Conservation (phyloP, 208 protist genomes). For the Trypanosoma mega region DNA sequence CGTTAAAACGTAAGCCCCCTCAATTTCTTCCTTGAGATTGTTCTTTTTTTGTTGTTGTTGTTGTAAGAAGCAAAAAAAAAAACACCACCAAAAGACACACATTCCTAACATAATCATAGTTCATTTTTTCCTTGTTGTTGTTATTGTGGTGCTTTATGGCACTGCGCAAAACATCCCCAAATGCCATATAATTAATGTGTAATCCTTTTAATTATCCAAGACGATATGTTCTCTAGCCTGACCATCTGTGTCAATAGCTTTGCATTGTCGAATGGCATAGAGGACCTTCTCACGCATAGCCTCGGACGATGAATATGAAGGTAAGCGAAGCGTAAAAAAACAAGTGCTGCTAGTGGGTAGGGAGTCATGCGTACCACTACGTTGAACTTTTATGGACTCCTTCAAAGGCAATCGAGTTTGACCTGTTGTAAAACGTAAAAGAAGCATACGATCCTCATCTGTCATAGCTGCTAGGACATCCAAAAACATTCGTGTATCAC, state of each 20-base stretch:
- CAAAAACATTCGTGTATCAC: constrained; percentile 66
- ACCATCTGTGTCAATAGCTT: constrained; percentile 94
- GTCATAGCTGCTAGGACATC: constrained; percentile 76
- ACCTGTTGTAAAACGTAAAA: constrained; percentile 88
- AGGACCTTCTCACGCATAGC: constrained; percentile 93
- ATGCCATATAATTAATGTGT: too few species aligned
- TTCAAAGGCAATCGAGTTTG: constrained; percentile 85
- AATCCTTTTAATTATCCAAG: constrained; percentile 35
- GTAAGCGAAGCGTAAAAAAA: constrained; percentile 93
- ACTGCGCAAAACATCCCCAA: too few species aligned
- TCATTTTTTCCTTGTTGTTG: too few species aligned
- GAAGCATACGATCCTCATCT: constrained; percentile 78
- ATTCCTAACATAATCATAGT: too few species aligned
- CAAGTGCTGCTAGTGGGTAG: constrained; percentile 93
- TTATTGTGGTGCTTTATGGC: too few species aligned
- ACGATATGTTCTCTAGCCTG: constrained; percentile 77
- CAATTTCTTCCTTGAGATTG: too few species aligned
- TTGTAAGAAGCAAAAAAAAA: too few species aligned
- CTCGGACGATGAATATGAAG: constrained; percentile 79
- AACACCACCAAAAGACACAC: too few species aligned
- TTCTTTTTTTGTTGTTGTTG: too few species aligned
- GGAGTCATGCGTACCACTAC: constrained; percentile 60
- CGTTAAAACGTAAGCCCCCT: too few species aligned
- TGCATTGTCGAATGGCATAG: constrained; percentile 94
- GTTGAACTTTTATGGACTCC: constrained; percentile 85